Percentiles rank a stretch among this genome's conserved stretches.
Evolutionary conservation across 2,329 filamentous ascomycete species (phyloP).

Genomic region (Hirsutella minnesotensis): DNA sequence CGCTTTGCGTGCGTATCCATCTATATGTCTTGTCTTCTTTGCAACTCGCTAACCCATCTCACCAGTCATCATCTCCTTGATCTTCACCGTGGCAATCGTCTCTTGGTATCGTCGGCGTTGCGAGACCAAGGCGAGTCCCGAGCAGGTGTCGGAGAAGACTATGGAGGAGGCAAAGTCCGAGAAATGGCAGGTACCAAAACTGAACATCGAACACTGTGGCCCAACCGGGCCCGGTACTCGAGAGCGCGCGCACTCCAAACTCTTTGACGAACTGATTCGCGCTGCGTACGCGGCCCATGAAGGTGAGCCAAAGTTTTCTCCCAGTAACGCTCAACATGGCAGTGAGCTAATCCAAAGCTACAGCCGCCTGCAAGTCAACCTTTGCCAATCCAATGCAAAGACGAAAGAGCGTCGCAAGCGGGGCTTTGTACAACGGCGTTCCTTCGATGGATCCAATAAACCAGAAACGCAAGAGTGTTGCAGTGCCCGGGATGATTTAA

Average conservation of each 20-base stretch:
- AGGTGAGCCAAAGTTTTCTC: too few species aligned
- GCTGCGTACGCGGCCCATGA: not conserved
- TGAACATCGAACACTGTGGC: not conserved
- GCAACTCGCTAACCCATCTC: too few species aligned
- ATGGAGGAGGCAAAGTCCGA: conserved; percentile 12
- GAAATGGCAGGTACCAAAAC: conserved; percentile 5
- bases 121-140: too few species aligned
- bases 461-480: not conserved
- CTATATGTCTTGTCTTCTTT: too few species aligned
- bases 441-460: not conserved
- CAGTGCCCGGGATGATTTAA: not conserved
- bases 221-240: not conserved
- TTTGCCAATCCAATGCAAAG: not conserved
- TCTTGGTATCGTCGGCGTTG: too few species aligned
- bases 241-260: not conserved
- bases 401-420: not conserved
- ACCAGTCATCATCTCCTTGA: too few species aligned
- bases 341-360: too few species aligned
- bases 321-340: too few species aligned
- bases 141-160: too few species aligned
- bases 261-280: not conserved
- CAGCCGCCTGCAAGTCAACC: not conserved
- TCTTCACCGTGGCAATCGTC: too few species aligned
- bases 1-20: too few species aligned
- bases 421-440: not conserved